Evolutionary conservation across 768 basidiomycete species (phyloP).

Genomic region (Termitomyces sp.): DNA sequence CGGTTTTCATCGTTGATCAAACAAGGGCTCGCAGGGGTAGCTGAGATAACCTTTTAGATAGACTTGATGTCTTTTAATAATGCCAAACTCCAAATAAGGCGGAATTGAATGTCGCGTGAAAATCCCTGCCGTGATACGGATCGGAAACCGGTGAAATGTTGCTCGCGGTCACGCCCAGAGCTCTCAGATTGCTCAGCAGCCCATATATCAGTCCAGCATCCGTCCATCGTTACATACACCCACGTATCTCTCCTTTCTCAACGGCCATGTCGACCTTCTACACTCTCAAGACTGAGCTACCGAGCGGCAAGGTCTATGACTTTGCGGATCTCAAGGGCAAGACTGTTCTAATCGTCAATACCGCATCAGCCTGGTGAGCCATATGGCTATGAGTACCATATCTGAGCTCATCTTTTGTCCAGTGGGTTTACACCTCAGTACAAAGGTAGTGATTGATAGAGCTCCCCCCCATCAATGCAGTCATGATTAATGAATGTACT

Average conservation of each 20-base stretch:
- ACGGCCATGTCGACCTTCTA: conserved; percentile 41
- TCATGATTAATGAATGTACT: neutral
- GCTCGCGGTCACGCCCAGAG: conserved; percentile 18
- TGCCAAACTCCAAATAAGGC: too few relatives aligned
- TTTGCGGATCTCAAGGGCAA: conserved; percentile 73
- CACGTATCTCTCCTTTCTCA: conserved; percentile 4
- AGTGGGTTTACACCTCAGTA: conserved; percentile 87
- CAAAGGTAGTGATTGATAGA: conserved; percentile 35
- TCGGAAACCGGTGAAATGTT: conserved; percentile 2
- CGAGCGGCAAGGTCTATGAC: conserved; percentile 47
- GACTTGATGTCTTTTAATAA: neutral
- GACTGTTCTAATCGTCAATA: conserved; percentile 73
- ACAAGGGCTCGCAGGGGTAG: conserved; percentile 32
- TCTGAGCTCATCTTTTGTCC: neutral
- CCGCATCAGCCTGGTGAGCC: conserved; percentile 66
- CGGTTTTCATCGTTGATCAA: conserved; percentile 43
- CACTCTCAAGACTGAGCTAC: conserved; percentile 60
- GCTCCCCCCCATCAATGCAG: neutral
- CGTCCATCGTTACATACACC: neutral
- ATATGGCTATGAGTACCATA: neutral
- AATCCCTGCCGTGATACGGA: neutral
- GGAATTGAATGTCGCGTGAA: neutral
- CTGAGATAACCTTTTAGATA: conserved; percentile 15
- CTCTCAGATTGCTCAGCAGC: conserved; percentile 27
- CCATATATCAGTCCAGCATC: conserved; percentile 6